These are phyloP conservation scores for Aspergillus sclerotioniger DNA, from an alignment of 495 filamentous ascomycete genomes.

Conservation along the genomic window DNA sequence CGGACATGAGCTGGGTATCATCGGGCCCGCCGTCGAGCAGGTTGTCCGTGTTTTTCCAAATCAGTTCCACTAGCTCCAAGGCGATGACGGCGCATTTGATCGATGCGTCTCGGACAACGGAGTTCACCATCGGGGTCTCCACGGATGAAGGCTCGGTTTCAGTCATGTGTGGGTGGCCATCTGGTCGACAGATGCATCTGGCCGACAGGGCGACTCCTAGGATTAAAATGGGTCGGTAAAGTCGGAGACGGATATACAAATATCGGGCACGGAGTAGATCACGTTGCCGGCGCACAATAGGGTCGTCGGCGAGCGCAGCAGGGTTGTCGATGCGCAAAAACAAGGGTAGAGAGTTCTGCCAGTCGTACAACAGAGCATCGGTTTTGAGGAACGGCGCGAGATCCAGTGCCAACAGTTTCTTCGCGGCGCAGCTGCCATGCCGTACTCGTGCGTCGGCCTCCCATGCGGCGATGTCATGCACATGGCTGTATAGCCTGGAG, in stretches of 20 bases:
- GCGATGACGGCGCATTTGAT: constrained; percentile 18
- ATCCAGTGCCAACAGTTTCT: constrained; percentile 14
- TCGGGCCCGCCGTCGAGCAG: constrained; percentile 2
- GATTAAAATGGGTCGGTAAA: constrained; percentile 16
- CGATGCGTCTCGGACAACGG: constrained; percentile 12
- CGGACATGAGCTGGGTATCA: constrained; percentile 2
- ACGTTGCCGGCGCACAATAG: constrained; percentile 14
- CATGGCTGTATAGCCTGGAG: constrained; percentile 14
- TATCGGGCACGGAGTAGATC: constrained; percentile 14
- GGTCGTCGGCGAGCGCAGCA: not conserved
- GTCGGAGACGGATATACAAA: constrained; percentile 21
- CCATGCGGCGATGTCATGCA: constrained; percentile 15
- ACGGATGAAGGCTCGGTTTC: not conserved
- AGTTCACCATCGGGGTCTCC: constrained; percentile 7
- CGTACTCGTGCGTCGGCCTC: constrained; percentile 12
- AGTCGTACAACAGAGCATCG: constrained; percentile 10
- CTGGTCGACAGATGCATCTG: constrained; percentile 11
- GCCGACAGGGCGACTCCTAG: constrained; percentile 10
- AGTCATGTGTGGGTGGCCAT: constrained; percentile 5
- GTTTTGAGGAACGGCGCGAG: constrained; percentile 8
- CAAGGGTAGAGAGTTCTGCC: constrained; percentile 8
- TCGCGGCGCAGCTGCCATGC: constrained; percentile 12
- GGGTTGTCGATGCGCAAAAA: not conserved
- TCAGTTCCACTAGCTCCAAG: constrained; percentile 6
- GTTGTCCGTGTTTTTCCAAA: constrained; percentile 5